A percentile compares a stretch with the other conserved stretches of the same genome.
These are phyloP conservation scores for Leccinum olivaceopallidum DNA, from an alignment of 768 basidiomycete genomes.

Conservation along the genomic window DNA sequence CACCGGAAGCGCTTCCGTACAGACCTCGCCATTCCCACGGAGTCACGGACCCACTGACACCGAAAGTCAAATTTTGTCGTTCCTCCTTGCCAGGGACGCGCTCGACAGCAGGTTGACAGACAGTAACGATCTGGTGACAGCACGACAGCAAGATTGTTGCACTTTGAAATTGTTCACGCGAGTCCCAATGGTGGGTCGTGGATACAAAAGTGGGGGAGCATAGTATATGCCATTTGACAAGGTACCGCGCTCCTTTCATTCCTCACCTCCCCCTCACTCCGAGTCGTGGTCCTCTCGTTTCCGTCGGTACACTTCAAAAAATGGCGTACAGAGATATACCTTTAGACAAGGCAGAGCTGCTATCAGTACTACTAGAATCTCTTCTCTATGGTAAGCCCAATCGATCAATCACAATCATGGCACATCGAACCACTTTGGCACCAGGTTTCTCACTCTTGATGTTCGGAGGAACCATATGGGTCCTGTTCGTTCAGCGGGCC, in stretches of 20 bases:
- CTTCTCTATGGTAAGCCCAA: background rate
- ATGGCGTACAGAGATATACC: background rate
- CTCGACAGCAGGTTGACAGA: no score
- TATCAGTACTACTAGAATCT: background rate
- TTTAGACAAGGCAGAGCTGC: background rate
- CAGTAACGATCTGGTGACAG: no score
- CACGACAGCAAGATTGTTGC: no score
- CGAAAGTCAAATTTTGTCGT: no score
- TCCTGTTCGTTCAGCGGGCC: no score
- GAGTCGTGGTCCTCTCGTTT: background rate
- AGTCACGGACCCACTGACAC: no score
- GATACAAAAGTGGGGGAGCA: background rate
- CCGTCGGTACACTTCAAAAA: background rate
- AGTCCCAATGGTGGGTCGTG: background rate
- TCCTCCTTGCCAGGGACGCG: no score
- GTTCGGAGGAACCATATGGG: background rate
- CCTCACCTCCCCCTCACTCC: background rate
- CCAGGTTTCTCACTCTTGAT: conserved; percentile 1
- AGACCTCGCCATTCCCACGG: no score
- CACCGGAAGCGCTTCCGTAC: no score
- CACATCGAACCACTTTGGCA: background rate
- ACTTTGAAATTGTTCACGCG: no score
- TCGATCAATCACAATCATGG: background rate
- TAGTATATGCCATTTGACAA: background rate
- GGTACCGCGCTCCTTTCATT: background rate